Evolutionary conservation across 345 rosid species (phyloP), one percentile per base, ranked within the genome.

Genomic region (Noccaea caerulescens): DNA sequence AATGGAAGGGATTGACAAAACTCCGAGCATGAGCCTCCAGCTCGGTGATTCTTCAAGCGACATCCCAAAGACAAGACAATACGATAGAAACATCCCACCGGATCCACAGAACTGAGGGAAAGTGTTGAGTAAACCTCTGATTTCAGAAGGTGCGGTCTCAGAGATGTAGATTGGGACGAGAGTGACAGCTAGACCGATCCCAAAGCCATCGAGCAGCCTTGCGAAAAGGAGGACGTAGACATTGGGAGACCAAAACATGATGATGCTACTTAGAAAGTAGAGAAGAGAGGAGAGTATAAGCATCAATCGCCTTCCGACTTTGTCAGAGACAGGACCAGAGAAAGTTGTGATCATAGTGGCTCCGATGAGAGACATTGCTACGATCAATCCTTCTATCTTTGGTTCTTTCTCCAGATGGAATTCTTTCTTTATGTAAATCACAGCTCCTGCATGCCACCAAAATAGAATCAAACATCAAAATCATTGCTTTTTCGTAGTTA

Each of bases 11-110:
- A 92, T 77, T 2, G 90, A 84, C 66, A 92, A 82, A 68, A 92
- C 79, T 9, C 92, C 96, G 5, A 92, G 96, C 96, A 92, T 92
- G 65, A 89, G 65, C 83, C 83, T 86, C 96, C 98, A 92, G 78
- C 85, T 87, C 0, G 96, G 98, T 0, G 91, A 82, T 36, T 80
- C 10, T 69, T 51, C 44, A 80, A 92, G 76, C 4, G 98, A 92
- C 96, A 89, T 85, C 41, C 90, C 88, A 46, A 92, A 92, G 37
- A 92, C 76, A 87, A 92, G 87, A 72, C 93, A 87, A 52, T 92
- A 92, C 0, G 98, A 82, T 47, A 92, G 60, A 68, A 89, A 92
- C 96, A 89, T 92, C 57, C 90, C 96, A 20, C 84, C 88, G 0
- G 96, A 92, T 44, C 96, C 93, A 9, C 85, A 80, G 39, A 92